Conservation (phyloP, 495 filamentous ascomycete genomes). For the Parachaetomium inaequale region DNA sequence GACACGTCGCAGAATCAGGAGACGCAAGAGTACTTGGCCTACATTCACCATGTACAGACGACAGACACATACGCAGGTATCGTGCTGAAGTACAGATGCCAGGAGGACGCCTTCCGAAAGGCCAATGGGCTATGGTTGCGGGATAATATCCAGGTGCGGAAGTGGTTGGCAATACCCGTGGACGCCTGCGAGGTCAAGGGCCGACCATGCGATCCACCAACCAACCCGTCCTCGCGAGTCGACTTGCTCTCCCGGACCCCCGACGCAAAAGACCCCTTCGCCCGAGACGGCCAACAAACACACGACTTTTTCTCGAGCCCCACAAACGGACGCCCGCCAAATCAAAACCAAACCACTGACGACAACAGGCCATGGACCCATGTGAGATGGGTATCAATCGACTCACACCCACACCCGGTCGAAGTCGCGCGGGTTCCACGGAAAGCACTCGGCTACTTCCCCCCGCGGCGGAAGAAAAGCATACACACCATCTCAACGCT, state of each 20-base stretch:
- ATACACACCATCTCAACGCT: slow-evolving; percentile 51
- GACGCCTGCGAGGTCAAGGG: slow-evolving; percentile 87
- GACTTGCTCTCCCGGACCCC: slow-evolving; percentile 48
- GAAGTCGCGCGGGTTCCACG: slow-evolving; percentile 85
- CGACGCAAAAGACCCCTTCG: slow-evolving; percentile 28
- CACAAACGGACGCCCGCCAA: slow-evolving; percentile 31
- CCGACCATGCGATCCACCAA: slow-evolving; percentile 49
- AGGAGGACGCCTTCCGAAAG: slow-evolving; percentile 71
- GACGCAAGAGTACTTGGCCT: slow-evolving; percentile 69
- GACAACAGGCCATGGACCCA: slow-evolving; percentile 69
- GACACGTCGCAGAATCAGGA: slow-evolving; percentile 33
- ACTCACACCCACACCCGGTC: slow-evolving; percentile 62
- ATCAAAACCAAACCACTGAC: slow-evolving; percentile 22
- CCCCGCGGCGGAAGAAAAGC: slow-evolving; percentile 80
- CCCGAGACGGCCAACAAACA: slow-evolving; percentile 15
- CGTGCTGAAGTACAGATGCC: slow-evolving; percentile 82
- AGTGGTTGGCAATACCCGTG: slow-evolving; percentile 78
- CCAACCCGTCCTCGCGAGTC: slow-evolving; percentile 34
- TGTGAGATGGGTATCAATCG: slow-evolving; percentile 79
- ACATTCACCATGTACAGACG: slow-evolving; percentile 80
- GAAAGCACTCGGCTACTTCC: slow-evolving; percentile 83
- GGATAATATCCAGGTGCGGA: slow-evolving; percentile 79
- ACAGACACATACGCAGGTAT: slow-evolving; percentile 86
- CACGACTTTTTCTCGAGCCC: slow-evolving; percentile 38
- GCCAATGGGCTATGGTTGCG: slow-evolving; percentile 93